Evolutionary conservation across 495 filamentous ascomycete genomes (phyloP), one percentile per base, ranked within the genome.

Genomic region (Schizothecium vesticola): DNA sequence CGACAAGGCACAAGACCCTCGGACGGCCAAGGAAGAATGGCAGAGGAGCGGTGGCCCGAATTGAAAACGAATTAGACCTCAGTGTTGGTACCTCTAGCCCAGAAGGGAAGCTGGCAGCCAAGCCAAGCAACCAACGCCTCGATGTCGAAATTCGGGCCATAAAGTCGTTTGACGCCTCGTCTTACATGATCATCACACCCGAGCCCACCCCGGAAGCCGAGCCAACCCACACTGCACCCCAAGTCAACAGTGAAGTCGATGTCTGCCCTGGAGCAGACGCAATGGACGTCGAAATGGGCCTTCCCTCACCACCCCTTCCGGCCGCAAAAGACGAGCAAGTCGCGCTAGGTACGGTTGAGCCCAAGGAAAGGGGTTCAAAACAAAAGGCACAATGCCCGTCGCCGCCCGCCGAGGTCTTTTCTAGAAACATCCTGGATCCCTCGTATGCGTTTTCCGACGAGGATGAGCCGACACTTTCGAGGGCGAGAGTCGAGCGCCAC

Each of bases 371-470:
- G 43, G 43, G 43, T 5, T n/a, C 43, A 51, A 51, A 51, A 51
- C 43, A 51, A 51, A 51, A 7, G 43, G 43, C 6, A n/a, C 58
- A 59, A 21, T 36, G 51, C 29, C 22, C 25, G 3, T 26, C 24
- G 59, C 16, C 25, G 11, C 5, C 63, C 12, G 22, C 33, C 11
- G 72, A 79, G 59, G 56, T 65, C 5, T 76, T 79, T 58, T 70
- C 73, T 19, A 68, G 78, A 43, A 79, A 78, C 56, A 25, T 63
- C 9, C 29, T 77, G 16, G 77, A 80, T 63, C 71, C 75, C 1
- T 71, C 74, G 26, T 81, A 81, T 67, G 75, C 69, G 9, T 81
- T 82, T 63, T 82, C 80, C 1, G 80, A 82, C 60, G 80, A 82
- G 26, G 80, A 82, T 13, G 72, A 76, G 57, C 68, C 70, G 3